These are phyloP conservation scores for Lentinula guzmanii DNA, from an alignment of 768 basidiomycete genomes.

Conservation along the genomic window DNA sequence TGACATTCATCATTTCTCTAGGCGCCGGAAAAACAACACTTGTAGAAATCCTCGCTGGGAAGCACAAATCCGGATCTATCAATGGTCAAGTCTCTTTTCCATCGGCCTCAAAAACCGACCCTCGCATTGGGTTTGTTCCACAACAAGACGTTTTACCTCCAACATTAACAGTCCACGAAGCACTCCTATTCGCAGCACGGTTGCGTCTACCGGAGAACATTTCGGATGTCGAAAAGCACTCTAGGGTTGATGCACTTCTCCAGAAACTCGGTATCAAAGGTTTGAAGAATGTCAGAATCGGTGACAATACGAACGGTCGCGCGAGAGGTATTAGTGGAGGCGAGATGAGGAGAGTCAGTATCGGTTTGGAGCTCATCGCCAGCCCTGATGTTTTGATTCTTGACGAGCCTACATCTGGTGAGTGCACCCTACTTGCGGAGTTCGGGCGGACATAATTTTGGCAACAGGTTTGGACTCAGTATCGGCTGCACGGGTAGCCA, in stretches of 20 bases:
- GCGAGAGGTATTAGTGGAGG: conserved; percentile 86
- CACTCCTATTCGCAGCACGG: conserved; percentile 79
- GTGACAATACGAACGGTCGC: conserved; percentile 57
- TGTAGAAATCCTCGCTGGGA: conserved; percentile 85
- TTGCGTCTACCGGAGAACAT: conserved; percentile 77
- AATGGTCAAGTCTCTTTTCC: conserved; percentile 63
- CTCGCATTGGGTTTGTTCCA: conserved; percentile 72
- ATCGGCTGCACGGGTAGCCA: conserved; percentile 76
- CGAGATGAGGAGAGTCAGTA: conserved; percentile 85
- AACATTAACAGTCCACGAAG: conserved; percentile 74
- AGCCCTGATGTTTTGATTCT: conserved; percentile 79
- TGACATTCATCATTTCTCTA: conserved; percentile 14
- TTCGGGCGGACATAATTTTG: neutral
- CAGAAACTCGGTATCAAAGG: conserved; percentile 71
- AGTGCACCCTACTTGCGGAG: conserved; percentile 7
- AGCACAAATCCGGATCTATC: conserved; percentile 65
- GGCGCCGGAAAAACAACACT: conserved; percentile 89
- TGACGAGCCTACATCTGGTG: conserved; percentile 78
- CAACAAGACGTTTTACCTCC: conserved; percentile 82
- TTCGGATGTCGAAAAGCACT: conserved; percentile 51
- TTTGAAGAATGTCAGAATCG: conserved; percentile 68
- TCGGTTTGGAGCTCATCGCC: conserved; percentile 84
- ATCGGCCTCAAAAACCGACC: conserved; percentile 18
- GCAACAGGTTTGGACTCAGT: conserved; percentile 74
- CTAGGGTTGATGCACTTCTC: conserved; percentile 65